Base-by-base conservation (phyloP, 2,329 filamentous ascomycete species). In the Pestalotiopsis sp. region DNA sequence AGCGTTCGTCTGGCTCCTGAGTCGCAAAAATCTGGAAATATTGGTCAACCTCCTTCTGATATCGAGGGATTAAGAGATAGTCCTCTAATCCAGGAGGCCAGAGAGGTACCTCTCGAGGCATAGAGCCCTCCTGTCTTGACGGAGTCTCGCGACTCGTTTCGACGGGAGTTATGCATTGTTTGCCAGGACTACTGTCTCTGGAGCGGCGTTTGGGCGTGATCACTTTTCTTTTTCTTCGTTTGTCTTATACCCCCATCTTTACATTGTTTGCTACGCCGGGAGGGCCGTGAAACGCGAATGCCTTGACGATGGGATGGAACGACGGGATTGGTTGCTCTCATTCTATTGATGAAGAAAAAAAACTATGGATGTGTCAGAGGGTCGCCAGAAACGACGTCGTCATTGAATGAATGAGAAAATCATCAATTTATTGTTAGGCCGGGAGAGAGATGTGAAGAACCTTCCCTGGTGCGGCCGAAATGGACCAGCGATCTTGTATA, bases 1-100 rank as follows among this genome's bases (percentile, higher is more conserved):
- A 94, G 90, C 75, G 87, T 94, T 65, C 87, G 90, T 63, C 78
- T 92, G 45, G 84, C 85, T 4, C 80, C 49, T 38, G 67, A 77
- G 57, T 85, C 84, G 59, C 79, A 81, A 57, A 86, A 84, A 76
- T 72, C 77, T 45, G 81, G 81, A 52, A 73, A 74, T 12, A 70
- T 80, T 65, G 73, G 74, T 56, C 80, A 84, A 61, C 80, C 84
- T 36, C 68, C 76, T 7, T 76, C 78, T 52, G 75, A 76, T 23
- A 72, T 83, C n/a, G 81, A 85, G 70, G 80, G 81, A 4, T 73
- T 83, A 31, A 78, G 79, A 66, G 79, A 79, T 69, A 81, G 78
- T 58, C 79, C 74, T 4, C 52, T 69, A 14, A 65, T 66, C 31
- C 72, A 68, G 38, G 76, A 76, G 69, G 69, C 73, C 41, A 75